Evolutionary conservation across 805 yeast species (phyloP).

Genomic region (Saccharomycopsis olivae): DNA sequence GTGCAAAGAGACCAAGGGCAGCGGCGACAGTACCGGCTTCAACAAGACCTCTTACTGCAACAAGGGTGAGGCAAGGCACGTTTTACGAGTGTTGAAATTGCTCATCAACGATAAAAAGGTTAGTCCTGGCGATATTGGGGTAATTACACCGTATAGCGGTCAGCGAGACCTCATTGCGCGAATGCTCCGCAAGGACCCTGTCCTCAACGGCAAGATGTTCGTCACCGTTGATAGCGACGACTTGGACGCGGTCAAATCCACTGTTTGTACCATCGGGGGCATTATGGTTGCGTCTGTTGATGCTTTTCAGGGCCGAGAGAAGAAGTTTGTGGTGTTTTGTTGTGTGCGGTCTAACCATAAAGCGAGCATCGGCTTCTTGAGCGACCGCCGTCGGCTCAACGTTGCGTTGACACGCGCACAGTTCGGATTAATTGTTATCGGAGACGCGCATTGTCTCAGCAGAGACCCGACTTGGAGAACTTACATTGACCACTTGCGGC

Average conservation of each 20-base stretch:
- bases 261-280: constrained; percentile 36
- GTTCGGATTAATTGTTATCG: constrained; percentile 60
- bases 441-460: constrained; percentile 43
- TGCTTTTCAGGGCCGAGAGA: constrained; percentile 71
- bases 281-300: constrained; percentile 50
- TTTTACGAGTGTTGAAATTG: constrained; percentile 37
- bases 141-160: constrained; percentile 69
- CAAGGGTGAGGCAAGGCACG: constrained; percentile 37
- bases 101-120: constrained; percentile 47
- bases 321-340: constrained; percentile 53
- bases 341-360: constrained; percentile 65
- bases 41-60: constrained; percentile 57
- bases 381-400: constrained; percentile 77
- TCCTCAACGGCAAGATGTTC: constrained; percentile 42
- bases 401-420: constrained; percentile 86
- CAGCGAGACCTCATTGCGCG: constrained; percentile 56
- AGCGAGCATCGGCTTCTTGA: constrained; percentile 70
- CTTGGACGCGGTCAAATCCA: constrained; percentile 36
- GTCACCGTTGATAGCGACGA: constrained; percentile 56
- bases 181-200: constrained; percentile 34
- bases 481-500: constrained; percentile 9
- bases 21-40: no score
- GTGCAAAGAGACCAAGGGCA: constrained; percentile 29
- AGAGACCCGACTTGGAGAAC: no score
- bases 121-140: constrained; percentile 41